Conservation (phyloP, 148 eudicot genomes). For the Silene uniflora region DNA sequence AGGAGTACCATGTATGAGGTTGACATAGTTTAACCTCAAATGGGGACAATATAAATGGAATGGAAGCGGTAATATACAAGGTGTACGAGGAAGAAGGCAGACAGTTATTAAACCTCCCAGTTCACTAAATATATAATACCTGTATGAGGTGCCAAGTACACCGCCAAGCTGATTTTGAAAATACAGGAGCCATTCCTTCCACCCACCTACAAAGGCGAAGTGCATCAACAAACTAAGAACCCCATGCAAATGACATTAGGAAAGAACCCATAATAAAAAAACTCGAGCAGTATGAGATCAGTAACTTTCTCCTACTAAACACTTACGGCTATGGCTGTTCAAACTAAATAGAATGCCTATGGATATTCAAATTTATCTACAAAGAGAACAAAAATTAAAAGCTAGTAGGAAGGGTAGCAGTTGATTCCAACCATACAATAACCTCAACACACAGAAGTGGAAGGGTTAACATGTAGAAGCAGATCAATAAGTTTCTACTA, state of each 20-base stretch:
- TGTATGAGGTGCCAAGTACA: slow-evolving; percentile 99
- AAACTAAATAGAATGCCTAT: no score
- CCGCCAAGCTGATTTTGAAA: slow-evolving; percentile 93
- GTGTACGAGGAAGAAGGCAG: neutral
- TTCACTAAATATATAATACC: slow-evolving; percentile 35
- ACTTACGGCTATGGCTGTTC: no score
- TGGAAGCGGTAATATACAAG: neutral
- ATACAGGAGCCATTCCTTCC: slow-evolving; percentile 99
- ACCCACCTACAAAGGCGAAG: slow-evolving; percentile 53
- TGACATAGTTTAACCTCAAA: no score
- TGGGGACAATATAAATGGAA: no score
- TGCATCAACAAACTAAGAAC: slow-evolving; percentile 20
- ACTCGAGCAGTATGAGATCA: neutral
- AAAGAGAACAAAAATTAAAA: no score
- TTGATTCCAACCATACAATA: no score
- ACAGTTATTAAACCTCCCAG: neutral
- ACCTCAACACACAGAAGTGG: no score
- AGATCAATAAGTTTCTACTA: no score
- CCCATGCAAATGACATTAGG: neutral
- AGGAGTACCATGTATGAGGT: no score
- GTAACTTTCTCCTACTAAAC: neutral
- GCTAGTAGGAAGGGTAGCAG: no score
- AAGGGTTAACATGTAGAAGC: no score
- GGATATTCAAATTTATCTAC: no score
- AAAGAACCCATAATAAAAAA: neutral